Evolutionary conservation across 768 basidiomycete species (phyloP).

Genomic region (Myochromella boudieri): DNA sequence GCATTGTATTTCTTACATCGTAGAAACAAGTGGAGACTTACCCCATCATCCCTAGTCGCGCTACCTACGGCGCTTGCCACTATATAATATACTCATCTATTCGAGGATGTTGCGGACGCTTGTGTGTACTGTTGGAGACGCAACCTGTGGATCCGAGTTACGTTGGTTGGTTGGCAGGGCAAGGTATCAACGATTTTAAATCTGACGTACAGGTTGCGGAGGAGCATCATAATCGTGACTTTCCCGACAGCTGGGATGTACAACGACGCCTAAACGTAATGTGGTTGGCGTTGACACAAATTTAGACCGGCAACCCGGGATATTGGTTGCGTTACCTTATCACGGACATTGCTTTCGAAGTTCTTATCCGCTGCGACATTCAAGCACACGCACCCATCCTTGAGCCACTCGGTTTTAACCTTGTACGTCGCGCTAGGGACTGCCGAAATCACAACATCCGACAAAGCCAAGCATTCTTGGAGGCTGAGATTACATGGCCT

Average conservation of each 20-base stretch:
- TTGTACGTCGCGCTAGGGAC: conserved; percentile 88
- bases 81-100: conserved; percentile 35
- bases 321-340: conserved; percentile 80
- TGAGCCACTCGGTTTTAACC: conserved; percentile 83
- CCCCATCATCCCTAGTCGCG: conserved; percentile 21
- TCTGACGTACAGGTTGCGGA: conserved; percentile 81
- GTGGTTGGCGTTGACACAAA: too few relatives aligned
- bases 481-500: conserved; percentile 68
- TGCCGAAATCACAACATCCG: conserved; percentile 93
- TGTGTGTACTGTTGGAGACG: conserved; percentile 56
- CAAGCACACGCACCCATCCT: conserved; percentile 91
- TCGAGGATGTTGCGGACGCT: conserved; percentile 22
- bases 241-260: conserved; percentile 98
- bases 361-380: conserved; percentile 97
- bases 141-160: conserved; percentile 35
- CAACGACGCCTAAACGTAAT: conserved; percentile 73
- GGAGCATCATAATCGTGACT: conserved; percentile 96
- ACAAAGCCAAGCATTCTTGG: conserved; percentile 77
- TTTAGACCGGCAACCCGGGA: too few relatives aligned
- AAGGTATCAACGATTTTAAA: conserved; percentile 2
- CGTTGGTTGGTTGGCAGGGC: conserved; percentile 1
- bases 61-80: conserved; percentile 25
- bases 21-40: conserved; percentile 24
- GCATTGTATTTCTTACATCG: conserved; percentile 31
- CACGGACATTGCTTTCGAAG: conserved; percentile 89